Conservation (phyloP, 139 green algal species). For the Chlamydomonas asymmetrica region DNA sequence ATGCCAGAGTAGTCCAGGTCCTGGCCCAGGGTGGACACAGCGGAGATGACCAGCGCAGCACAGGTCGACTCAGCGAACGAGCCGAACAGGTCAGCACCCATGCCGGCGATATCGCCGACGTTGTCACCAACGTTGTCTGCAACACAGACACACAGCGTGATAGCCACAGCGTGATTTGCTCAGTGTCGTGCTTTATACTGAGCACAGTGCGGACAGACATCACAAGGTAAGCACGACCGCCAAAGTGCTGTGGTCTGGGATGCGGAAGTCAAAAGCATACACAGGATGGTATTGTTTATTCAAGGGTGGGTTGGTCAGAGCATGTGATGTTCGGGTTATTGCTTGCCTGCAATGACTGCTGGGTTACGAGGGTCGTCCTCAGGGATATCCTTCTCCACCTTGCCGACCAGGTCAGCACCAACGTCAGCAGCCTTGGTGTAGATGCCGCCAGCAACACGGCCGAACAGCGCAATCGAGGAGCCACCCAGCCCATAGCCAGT, state of each 20-base stretch:
- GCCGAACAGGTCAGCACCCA: slow-evolving; percentile 97
- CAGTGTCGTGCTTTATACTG: too few species aligned
- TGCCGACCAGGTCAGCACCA: slow-evolving; percentile 96
- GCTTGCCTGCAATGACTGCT: slow-evolving; percentile 91
- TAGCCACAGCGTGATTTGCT: too few species aligned
- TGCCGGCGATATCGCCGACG: slow-evolving; percentile 97
- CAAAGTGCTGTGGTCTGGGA: too few species aligned
- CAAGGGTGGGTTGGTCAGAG: too few species aligned
- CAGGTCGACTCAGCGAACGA: slow-evolving; percentile 97
- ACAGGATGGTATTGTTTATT: too few species aligned
- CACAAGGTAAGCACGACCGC: too few species aligned
- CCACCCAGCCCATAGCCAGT: slow-evolving; percentile 96
- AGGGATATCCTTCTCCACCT: slow-evolving; percentile 97
- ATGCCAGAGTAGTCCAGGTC: slow-evolving; percentile 74
- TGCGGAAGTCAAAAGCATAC: too few species aligned
- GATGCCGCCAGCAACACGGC: slow-evolving; percentile 94
- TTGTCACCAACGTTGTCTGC: slow-evolving; percentile 99
- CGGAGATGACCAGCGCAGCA: slow-evolving; percentile 88
- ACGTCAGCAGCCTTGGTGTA: slow-evolving; percentile 99
- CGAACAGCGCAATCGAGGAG: slow-evolving; percentile 96
- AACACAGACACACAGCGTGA: background rate
- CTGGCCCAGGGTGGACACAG: slow-evolving; percentile 65
- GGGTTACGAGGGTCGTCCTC: slow-evolving; percentile 99
- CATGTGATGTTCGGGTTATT: too few species aligned
- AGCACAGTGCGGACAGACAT: too few species aligned